Evolutionary conservation across 2,329 filamentous ascomycete species (phyloP).

Genomic region (Pyrenophora graminea): DNA sequence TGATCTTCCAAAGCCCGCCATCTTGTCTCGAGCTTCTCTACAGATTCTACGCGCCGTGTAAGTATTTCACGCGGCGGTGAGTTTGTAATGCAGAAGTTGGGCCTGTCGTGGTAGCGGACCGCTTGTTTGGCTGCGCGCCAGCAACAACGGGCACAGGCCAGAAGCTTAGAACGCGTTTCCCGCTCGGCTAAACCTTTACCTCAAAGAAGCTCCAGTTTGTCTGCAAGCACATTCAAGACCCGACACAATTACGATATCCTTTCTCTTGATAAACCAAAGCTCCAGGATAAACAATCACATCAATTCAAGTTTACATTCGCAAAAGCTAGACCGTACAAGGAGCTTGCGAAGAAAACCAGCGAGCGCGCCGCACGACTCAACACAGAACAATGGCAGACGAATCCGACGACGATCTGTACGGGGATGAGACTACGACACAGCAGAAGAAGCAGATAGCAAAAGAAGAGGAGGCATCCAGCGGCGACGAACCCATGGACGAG

Average conservation of each 20-base stretch:
- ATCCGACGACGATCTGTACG: slow-evolving; percentile 59
- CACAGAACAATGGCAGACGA: slow-evolving; percentile 54
- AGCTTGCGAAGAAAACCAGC: too few species aligned
- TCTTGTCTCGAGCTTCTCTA: slow-evolving; percentile 14
- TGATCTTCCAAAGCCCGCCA: slow-evolving; percentile 53
- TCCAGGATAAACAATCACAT: too few species aligned
- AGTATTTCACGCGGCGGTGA: neutral
- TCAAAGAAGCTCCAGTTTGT: slow-evolving; percentile 13
- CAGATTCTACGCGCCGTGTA: neutral
- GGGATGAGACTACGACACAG: slow-evolving; percentile 34
- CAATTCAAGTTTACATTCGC: neutral
- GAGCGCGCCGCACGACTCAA: neutral
- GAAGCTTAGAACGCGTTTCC: slow-evolving; percentile 24
- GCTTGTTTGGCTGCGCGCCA: slow-evolving; percentile 11
- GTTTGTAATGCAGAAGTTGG: neutral
- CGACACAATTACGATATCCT: neutral
- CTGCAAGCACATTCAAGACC: neutral
- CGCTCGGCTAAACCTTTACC: slow-evolving; percentile 28
- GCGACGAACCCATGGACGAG: slow-evolving; percentile 53
- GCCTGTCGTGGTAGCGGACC: slow-evolving; percentile 1
- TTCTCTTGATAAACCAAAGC: neutral
- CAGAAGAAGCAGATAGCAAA: slow-evolving; percentile 30
- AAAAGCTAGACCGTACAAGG: neutral
- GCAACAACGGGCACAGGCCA: slow-evolving; percentile 20
- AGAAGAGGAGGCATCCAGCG: slow-evolving; percentile 40